Conservation (phyloP, 176 grass and related monocot genomes). For the Cocos nucifera region DNA sequence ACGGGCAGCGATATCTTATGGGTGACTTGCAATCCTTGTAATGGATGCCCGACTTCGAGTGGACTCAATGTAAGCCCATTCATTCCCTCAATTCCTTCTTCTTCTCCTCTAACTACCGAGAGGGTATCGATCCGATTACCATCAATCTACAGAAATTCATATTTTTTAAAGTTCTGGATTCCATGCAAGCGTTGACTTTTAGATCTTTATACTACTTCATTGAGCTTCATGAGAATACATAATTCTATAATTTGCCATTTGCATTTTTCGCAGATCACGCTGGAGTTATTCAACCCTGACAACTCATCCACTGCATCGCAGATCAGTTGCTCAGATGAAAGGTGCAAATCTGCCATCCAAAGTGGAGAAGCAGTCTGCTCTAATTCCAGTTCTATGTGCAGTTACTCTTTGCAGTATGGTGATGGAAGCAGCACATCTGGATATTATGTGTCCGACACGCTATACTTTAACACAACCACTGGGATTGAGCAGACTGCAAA, state of each 20-base stretch:
- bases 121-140: no score
- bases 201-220: no score
- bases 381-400: conserved; percentile 32
- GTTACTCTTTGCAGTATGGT: conserved; percentile 89
- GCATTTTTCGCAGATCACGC: conserved; percentile 41
- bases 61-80: conserved; percentile 71
- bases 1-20: conserved; percentile 94
- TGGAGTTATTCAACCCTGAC: conserved; percentile 72
- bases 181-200: no score
- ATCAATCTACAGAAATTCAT: no score
- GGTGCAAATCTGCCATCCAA: conserved; percentile 61
- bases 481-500: conserved; percentile 63
- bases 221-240: background rate
- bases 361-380: conserved; percentile 74
- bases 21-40: conserved; percentile 76
- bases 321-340: conserved; percentile 66
- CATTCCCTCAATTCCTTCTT: background rate
- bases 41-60: conserved; percentile 78
- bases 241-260: conserved; percentile 3
- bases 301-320: conserved; percentile 52
- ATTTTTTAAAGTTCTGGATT: no score
- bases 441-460: conserved; percentile 76
- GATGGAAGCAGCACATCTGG: conserved; percentile 92
- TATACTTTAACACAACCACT: conserved; percentile 62
- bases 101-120: background rate